phyloP scores from a whole-genome alignment of 164 flowering plant species.

The Kalanchoe fedtschenkoi region DNA sequence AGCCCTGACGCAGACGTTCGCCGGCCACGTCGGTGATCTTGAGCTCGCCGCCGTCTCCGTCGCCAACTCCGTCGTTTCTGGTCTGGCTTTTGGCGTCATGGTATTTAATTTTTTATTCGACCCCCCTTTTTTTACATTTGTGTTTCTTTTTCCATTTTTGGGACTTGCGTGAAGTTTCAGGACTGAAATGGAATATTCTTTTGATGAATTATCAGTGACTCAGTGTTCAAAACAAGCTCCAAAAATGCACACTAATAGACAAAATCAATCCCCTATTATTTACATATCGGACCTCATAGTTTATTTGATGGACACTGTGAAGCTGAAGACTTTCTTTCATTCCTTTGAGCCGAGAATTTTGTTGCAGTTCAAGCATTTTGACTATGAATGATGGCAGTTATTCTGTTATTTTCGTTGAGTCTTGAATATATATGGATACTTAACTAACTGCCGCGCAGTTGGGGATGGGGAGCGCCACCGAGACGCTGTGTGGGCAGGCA shows the following conservation, averaged over 20 bases:
- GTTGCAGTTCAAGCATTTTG: too few species aligned
- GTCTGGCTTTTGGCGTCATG: slow-evolving; percentile 51
- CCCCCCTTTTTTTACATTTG: neutral
- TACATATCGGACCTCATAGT: too few species aligned
- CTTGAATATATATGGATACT: neutral
- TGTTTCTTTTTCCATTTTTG: too few species aligned
- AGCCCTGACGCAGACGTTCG: slow-evolving; percentile 44
- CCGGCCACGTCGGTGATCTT: slow-evolving; percentile 35
- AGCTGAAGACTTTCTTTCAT: too few species aligned
- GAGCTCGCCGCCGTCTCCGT: slow-evolving; percentile 54
- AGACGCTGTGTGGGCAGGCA: slow-evolving; percentile 74
- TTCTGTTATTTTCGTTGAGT: neutral
- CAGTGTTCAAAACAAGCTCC: too few species aligned
- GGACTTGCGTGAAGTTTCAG: neutral
- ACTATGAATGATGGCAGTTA: neutral
- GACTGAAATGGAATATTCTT: too few species aligned
- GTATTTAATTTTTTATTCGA: slow-evolving; percentile 12
- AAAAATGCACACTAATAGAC: too few species aligned
- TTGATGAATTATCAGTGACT: too few species aligned
- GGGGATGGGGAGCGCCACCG: slow-evolving; percentile 71
- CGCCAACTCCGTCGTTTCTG: slow-evolving; percentile 47
- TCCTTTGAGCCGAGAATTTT: too few species aligned
- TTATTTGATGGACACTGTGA: too few species aligned
- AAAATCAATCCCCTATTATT: too few species aligned
- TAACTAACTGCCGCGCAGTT: slow-evolving; percentile 20